A percentile compares a stretch with the other conserved stretches of the same genome.
Conservation (phyloP, 208 protist species). For the Leishmania turanica region DNA sequence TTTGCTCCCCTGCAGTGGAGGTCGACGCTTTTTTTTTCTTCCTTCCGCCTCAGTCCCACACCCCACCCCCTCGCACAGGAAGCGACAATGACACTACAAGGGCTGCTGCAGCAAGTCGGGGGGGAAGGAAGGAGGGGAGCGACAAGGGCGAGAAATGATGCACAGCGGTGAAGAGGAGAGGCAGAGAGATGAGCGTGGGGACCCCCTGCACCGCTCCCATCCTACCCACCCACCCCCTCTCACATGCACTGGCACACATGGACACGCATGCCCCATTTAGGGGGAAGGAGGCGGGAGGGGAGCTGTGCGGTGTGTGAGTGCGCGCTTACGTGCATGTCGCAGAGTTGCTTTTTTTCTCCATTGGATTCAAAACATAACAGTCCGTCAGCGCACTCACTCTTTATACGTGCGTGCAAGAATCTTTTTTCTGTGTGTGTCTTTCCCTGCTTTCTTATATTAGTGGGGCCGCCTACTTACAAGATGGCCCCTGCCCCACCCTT, state of each 20-base stretch:
- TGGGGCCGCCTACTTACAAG: neutral
- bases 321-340: neutral
- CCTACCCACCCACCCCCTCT: neutral
- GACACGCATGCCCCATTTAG: neutral
- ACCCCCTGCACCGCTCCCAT: neutral
- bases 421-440: conserved; percentile 3
- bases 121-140: neutral
- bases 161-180: neutral
- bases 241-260: neutral
- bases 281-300: neutral
- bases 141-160: neutral
- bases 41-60: neutral
- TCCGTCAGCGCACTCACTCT: conserved; percentile 5
- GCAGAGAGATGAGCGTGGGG: neutral
- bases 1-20: neutral
- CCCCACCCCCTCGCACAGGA: neutral
- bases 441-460: conserved; percentile 1
- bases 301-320: neutral
- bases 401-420: conserved; percentile 8
- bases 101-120: neutral
- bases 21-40: neutral
- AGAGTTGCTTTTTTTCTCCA: neutral
- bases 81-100: neutral
- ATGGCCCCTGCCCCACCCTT: neutral
- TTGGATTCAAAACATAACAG: neutral